A percentile compares a stretch with the other conserved stretches of the same genome.
Evolutionary conservation across 2,329 filamentous ascomycete species (phyloP).

Genomic region (Curvularia sp.): DNA sequence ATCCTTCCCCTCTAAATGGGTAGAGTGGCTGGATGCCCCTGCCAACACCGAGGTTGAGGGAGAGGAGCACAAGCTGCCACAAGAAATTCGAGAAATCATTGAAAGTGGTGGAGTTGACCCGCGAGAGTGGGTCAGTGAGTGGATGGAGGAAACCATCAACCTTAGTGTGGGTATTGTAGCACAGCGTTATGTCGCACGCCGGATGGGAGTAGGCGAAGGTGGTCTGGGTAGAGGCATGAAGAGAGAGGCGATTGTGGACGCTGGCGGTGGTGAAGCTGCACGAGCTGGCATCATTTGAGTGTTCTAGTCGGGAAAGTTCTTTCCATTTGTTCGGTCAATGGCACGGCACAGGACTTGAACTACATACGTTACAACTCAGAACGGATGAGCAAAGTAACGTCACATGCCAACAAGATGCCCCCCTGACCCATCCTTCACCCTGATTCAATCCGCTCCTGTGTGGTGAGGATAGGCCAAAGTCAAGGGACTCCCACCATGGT

Average conservation of each 20-base stretch:
- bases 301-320: neutral
- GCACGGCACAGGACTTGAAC: conserved; percentile 6
- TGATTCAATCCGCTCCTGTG: neutral
- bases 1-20: conserved; percentile 82
- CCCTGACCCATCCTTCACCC: neutral
- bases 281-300: conserved; percentile 56
- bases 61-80: conserved; percentile 69
- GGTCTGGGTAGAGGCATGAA: conserved; percentile 66
- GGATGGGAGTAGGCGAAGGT: conserved; percentile 95
- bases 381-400: conserved; percentile 5
- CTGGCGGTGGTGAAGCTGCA: conserved; percentile 66
- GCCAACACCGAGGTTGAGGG: conserved; percentile 37
- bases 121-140: conserved; percentile 95
- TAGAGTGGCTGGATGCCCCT: conserved; percentile 82
- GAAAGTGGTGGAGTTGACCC: conserved; percentile 79
- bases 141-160: conserved; percentile 86
- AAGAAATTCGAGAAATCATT: conserved; percentile 87
- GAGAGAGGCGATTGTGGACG: conserved; percentile 62
- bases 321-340: conserved; percentile 12
- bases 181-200: conserved; percentile 89
- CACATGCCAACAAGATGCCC: conserved; percentile 5
- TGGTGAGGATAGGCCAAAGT: neutral
- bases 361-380: conserved; percentile 1
- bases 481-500: neutral
- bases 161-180: conserved; percentile 85